Conservation (phyloP, 345 rosid genomes). For the Anacardium occidentale region DNA sequence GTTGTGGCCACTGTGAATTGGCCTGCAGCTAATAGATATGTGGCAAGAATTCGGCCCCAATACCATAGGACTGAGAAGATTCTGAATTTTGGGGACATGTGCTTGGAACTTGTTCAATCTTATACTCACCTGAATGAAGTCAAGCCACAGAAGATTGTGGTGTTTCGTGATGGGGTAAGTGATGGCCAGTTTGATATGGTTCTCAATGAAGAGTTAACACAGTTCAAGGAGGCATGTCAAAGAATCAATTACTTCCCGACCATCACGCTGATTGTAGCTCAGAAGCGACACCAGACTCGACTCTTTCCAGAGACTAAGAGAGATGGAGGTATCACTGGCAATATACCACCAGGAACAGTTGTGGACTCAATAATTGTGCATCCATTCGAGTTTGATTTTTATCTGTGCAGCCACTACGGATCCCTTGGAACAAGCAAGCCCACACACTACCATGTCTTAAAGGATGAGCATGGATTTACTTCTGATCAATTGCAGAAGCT, state of each 20-base stretch:
- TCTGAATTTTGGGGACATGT: conserved; percentile 57
- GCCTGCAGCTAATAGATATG: conserved; percentile 84
- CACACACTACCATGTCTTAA: conserved; percentile 67
- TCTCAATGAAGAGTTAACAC: conserved; percentile 64
- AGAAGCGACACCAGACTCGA: conserved; percentile 80
- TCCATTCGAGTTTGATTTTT: conserved; percentile 76
- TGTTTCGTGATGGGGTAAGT: conserved; percentile 93
- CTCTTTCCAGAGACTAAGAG: conserved; percentile 42
- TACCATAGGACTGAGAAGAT: conserved; percentile 64
- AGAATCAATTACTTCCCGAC: conserved; percentile 47
- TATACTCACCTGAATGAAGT: conserved; percentile 40
- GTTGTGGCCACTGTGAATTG: conserved; percentile 82
- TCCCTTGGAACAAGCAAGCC: conserved; percentile 91
- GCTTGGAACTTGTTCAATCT: conserved; percentile 59
- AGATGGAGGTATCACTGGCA: conserved; percentile 49
- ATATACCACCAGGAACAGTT: conserved; percentile 75
- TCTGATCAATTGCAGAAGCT: conserved; percentile 72
- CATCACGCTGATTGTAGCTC: conserved; percentile 71
- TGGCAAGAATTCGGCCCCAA: conserved; percentile 69
- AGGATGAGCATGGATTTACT: conserved; percentile 65
- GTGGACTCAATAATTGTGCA: conserved; percentile 71
- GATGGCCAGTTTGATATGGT: conserved; percentile 92
- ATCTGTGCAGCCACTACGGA: conserved; percentile 77
- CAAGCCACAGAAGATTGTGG: conserved; percentile 58
- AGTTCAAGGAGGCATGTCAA: conserved; percentile 46